Base-by-base conservation (phyloP, 441 rosid genomes). In the Bocquillonia castaneifolia region DNA sequence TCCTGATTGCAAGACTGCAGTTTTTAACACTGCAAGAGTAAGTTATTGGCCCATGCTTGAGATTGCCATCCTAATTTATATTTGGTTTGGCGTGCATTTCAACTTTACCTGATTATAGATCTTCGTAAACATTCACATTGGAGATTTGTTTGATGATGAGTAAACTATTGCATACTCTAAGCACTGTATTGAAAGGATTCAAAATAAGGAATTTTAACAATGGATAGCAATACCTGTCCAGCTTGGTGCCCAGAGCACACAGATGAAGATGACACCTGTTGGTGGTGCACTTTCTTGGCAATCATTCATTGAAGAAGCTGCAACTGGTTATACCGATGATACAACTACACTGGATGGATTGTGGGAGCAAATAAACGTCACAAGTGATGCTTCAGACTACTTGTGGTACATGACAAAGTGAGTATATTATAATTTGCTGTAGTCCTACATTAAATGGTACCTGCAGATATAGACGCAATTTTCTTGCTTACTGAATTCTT, bases 351-450 rank as follows among this genome's bases (percentile, higher is more conserved):
- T 74, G 78, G 79, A 71, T 0, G 96, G 97, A 36, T 84, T 94
- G 83, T 78, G 80, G 81, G 99, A 94, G 77, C 99, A 94, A 86
- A 79, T 91, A 56, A 88, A 87, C 77, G 78, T 92, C 60, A 94
- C 99, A n/a, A 83, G 95, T 73, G 99, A 94, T 80, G 77, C 73
- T 44, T 74, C 96, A 1, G 99, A 94, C 69, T 94, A 94, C 69
- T 70, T 94, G 80, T 94, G 99, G 99, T 94, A 91, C 80, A 84
- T 82, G 82, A 90, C 97, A 74, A 92, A 91, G 99, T 94, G 73
- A 87, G 99, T 87, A 65, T 22, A 47, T 68, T 13, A 50, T 34
- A 18, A 22, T 32, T 48, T n/a, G n/a, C n/a, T n/a, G 0, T 45
- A 17, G 2, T 59, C 53, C 44, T 40, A 20, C 28, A 17, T 64